phyloP scores from a whole-genome alignment of 2,329 filamentous ascomycete genomes.

The Aspergillus sp. region DNA sequence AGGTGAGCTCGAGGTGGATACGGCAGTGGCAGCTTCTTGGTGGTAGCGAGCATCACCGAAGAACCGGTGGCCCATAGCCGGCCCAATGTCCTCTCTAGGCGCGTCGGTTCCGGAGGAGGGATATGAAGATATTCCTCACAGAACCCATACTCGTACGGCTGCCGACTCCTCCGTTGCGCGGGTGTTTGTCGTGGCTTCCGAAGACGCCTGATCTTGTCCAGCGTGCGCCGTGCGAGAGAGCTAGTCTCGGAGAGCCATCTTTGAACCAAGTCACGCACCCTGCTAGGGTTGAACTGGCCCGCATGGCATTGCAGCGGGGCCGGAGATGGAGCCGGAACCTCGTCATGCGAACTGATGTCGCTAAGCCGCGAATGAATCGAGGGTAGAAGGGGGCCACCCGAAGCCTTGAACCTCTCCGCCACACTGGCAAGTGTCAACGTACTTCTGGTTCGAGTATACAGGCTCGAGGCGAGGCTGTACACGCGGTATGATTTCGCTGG shows the following conservation, averaged over 20 bases:
- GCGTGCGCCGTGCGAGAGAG: not conserved
- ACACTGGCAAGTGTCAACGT: not conserved
- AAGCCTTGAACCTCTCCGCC: not conserved
- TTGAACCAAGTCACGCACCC: not conserved
- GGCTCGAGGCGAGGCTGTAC: not conserved
- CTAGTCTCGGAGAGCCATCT: not conserved
- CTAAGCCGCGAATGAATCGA: not conserved
- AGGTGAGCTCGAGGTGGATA: not conserved
- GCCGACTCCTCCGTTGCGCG: not conserved
- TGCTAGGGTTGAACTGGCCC: not conserved
- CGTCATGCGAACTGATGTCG: too few species aligned
- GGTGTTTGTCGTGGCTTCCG: too few species aligned
- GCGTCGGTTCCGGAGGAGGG: not conserved
- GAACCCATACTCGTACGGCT: slow-evolving; percentile 1
- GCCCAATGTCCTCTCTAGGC: not conserved
- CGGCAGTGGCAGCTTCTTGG: not conserved
- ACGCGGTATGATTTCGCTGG: not conserved
- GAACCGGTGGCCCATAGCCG: not conserved
- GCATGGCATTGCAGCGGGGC: too few species aligned
- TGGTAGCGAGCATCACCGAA: not conserved
- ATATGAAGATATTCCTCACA: slow-evolving; percentile 2
- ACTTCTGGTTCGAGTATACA: not conserved
- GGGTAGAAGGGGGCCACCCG: not conserved
- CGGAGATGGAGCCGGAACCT: too few species aligned
- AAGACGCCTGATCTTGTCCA: not conserved